A percentile compares a stretch with the other conserved stretches of the same genome.
phyloP scores from a whole-genome alignment of 129 eudicot genomes.

The Tagetes erecta region DNA sequence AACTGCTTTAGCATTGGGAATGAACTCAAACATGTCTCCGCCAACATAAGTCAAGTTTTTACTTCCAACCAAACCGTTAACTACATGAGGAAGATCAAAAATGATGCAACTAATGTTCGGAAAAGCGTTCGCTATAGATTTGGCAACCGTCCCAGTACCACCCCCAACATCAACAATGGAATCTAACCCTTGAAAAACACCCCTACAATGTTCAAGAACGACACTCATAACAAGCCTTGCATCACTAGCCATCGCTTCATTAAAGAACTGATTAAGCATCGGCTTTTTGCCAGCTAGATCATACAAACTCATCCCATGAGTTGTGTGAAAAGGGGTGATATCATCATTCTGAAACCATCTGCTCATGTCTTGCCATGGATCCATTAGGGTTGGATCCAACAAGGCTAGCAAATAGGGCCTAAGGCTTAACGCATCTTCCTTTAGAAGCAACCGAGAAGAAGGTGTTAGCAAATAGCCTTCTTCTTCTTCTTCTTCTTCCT shows the following conservation, averaged over 20 bases:
- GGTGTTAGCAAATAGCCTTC: slow-evolving; percentile 22
- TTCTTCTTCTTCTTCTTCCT: slow-evolving; percentile 14
- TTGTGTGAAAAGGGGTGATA: slow-evolving; percentile 17
- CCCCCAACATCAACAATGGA: slow-evolving; percentile 50
- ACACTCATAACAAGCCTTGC: background rate
- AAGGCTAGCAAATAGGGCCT: slow-evolving; percentile 25
- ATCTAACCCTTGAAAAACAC: slow-evolving; percentile 15
- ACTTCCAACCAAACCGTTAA: slow-evolving; percentile 22
- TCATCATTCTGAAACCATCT: slow-evolving; percentile 29
- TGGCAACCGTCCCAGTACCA: slow-evolving; percentile 36
- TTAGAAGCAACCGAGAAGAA: slow-evolving; percentile 34
- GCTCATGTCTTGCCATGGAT: slow-evolving; percentile 21
- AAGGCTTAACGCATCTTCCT: slow-evolving; percentile 25
- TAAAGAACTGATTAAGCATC: slow-evolving; percentile 13
- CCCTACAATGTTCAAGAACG: background rate
- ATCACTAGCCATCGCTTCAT: slow-evolving; percentile 33
- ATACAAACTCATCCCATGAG: background rate
- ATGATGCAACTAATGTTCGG: slow-evolving; percentile 6
- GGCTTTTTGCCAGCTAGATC: slow-evolving; percentile 11
- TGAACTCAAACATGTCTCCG: slow-evolving; percentile 32
- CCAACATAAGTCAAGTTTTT: slow-evolving; percentile 22
- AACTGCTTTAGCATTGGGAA: slow-evolving; percentile 27
- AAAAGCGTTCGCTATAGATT: slow-evolving; percentile 25
- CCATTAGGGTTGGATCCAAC: slow-evolving; percentile 10
- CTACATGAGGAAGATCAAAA: slow-evolving; percentile 46